These are phyloP conservation scores for Eucalyptus cloeziana DNA, from an alignment of 345 rosid species.

Conservation along the genomic window DNA sequence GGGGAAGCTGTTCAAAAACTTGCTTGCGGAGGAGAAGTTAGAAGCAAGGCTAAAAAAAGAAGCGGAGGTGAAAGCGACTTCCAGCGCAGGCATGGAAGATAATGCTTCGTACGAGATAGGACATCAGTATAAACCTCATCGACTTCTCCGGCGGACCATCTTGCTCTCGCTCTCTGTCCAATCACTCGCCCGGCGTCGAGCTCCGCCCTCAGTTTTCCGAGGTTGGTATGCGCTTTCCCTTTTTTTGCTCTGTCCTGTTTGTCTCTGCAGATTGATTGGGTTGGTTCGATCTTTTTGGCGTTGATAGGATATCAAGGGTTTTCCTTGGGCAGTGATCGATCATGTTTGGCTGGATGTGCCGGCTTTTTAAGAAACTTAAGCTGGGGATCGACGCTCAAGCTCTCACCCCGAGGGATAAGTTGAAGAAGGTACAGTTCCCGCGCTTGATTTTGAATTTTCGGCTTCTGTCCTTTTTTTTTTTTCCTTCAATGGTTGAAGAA, in stretches of 20 bases:
- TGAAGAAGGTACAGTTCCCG: background rate
- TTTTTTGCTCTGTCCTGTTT: background rate
- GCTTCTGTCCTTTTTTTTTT: background rate
- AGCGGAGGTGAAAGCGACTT: too few species aligned
- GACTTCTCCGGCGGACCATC: too few species aligned
- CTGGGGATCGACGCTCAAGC: background rate
- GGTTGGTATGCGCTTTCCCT: background rate
- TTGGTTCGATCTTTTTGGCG: background rate
- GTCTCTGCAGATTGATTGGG: background rate
- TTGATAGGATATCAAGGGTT: background rate
- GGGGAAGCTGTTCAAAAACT: too few species aligned
- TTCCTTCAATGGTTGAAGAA: background rate
- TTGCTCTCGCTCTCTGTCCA: too few species aligned
- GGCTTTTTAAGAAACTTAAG: background rate
- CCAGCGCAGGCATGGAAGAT: too few species aligned
- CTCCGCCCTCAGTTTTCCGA: too few species aligned
- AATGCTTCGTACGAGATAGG: too few species aligned
- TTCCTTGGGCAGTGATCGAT: too few species aligned
- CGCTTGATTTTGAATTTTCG: fast-evolving
- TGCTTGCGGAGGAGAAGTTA: too few species aligned
- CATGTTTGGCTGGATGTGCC: background rate
- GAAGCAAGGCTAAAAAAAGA: too few species aligned
- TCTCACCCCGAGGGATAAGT: background rate
- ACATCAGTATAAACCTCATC: too few species aligned
- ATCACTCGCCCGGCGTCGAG: too few species aligned